Evolutionary conservation across 2,329 filamentous ascomycete species (phyloP).

Genomic region (Hypoxylon sp.): DNA sequence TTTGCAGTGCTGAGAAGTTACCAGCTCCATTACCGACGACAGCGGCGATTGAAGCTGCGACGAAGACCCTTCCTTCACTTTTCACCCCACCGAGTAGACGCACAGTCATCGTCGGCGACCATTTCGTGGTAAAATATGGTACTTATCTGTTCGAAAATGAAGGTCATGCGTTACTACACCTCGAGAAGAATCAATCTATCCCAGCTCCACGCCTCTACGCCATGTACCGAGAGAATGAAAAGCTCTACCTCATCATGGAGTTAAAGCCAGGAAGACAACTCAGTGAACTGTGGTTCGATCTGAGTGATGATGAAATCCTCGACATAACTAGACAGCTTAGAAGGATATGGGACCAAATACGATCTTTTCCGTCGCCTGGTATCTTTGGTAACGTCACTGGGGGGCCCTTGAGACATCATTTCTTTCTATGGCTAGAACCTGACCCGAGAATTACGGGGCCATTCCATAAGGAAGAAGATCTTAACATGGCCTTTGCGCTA

Average conservation of each 20-base stretch:
- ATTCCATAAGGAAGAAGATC: neutral
- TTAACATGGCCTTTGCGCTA: neutral
- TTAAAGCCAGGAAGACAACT: neutral
- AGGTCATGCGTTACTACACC: too few relatives aligned
- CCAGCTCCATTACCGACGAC: neutral
- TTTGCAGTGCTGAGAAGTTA: neutral
- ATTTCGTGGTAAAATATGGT: neutral
- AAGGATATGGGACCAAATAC: neutral
- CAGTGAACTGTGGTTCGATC: neutral
- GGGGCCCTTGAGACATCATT: neutral
- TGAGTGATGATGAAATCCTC: neutral
- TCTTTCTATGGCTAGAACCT: neutral
- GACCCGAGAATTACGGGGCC: neutral
- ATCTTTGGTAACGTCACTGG: neutral
- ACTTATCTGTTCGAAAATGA: too few relatives aligned
- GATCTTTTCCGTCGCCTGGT: neutral
- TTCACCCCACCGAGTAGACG: too few relatives aligned
- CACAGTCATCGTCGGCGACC: neutral
- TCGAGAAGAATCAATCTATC: too few relatives aligned
- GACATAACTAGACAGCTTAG: neutral
- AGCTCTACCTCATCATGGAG: too few relatives aligned
- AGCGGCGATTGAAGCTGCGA: neutral
- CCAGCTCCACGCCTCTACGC: too few relatives aligned
- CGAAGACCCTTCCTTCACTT: neutral
- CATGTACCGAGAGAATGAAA: too few relatives aligned